Conservation (phyloP, 345 rosid species). For the Clarkia xantiana region DNA sequence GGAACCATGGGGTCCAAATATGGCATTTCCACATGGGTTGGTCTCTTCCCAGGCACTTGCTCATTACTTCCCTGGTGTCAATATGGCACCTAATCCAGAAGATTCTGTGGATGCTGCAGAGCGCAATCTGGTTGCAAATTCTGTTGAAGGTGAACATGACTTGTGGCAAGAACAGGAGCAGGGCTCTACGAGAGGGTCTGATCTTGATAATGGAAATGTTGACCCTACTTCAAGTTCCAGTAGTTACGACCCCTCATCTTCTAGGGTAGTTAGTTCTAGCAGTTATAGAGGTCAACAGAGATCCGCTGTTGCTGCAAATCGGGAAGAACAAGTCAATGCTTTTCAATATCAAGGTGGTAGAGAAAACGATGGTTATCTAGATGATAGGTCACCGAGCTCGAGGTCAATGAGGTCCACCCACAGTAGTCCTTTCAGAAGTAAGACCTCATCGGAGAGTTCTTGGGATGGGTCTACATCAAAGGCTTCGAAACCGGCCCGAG, state of each 20-base stretch:
- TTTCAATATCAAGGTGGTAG: conserved; percentile 29
- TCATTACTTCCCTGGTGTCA: conserved; percentile 52
- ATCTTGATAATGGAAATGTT: conserved; percentile 47
- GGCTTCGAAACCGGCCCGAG: conserved; percentile 44
- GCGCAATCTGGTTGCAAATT: conserved; percentile 42
- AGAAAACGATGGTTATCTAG: conserved; percentile 37
- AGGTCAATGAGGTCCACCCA: conserved; percentile 37
- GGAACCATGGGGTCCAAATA: conserved; percentile 44
- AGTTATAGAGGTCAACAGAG: conserved; percentile 32
- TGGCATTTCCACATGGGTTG: conserved; percentile 56
- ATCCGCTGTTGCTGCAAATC: conserved; percentile 19
- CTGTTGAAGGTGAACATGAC: conserved; percentile 37
- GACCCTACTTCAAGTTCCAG: conserved; percentile 38
- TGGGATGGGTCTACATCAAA: conserved; percentile 66
- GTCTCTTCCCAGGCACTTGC: conserved; percentile 30
- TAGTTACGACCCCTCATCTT: conserved; percentile 25
- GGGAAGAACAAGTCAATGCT: conserved; percentile 27
- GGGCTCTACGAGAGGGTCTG: conserved; percentile 28
- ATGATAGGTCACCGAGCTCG: conserved; percentile 46
- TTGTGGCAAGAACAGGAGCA: conserved; percentile 53
- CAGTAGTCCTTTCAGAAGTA: conserved; percentile 54
- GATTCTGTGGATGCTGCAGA: conserved; percentile 28
- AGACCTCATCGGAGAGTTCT: conserved; percentile 68
- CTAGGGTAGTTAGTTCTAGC: conserved; percentile 30
- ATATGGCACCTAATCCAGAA: conserved; percentile 37